Conservation (phyloP, 129 eudicot genomes). For the Erigeron canadensis region DNA sequence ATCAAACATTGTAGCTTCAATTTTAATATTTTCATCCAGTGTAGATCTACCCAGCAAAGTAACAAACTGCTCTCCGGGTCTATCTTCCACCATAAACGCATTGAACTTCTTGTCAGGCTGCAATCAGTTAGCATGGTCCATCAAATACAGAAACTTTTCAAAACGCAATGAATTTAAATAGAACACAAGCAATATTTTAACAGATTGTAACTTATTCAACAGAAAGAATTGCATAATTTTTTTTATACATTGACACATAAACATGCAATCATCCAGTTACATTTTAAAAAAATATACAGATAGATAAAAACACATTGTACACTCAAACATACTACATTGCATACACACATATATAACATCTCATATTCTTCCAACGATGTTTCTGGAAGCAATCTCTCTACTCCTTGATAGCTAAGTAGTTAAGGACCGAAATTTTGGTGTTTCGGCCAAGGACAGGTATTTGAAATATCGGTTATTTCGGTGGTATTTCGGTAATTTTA, state of each 20-base stretch:
- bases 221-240: not conserved
- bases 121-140: constrained; percentile 8
- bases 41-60: constrained; percentile 49
- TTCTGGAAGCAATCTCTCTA: too few relatives aligned
- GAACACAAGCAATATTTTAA: not conserved
- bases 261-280: not conserved
- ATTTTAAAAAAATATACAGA: too few relatives aligned
- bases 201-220: not conserved
- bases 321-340: too few relatives aligned
- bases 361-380: too few relatives aligned
- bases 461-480: too few relatives aligned
- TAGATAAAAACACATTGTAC: too few relatives aligned
- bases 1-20: constrained; percentile 85
- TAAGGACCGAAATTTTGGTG: too few relatives aligned
- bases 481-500: too few relatives aligned
- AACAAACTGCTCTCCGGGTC: constrained; percentile 59
- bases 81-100: constrained; percentile 56
- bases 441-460: too few relatives aligned
- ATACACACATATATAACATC: too few relatives aligned
- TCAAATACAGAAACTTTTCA: not conserved
- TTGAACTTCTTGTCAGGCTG: constrained; percentile 51
- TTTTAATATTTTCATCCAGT: constrained; percentile 50
- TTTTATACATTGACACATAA: not conserved
- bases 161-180: constrained; percentile 6
- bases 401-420: too few relatives aligned